Conservation (phyloP, 306 rosid genomes). For the Lablab purpureus region DNA sequence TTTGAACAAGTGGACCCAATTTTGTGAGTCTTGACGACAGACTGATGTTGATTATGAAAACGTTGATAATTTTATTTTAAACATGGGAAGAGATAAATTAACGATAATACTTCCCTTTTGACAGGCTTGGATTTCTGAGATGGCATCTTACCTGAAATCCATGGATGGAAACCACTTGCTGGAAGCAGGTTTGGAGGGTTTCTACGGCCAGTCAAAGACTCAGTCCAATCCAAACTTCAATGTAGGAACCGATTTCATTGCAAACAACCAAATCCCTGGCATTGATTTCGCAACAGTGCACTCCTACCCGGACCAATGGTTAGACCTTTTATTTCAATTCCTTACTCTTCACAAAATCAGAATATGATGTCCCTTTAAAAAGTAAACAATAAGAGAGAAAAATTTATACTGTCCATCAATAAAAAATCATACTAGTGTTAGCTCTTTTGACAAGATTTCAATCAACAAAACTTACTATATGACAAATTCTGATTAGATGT, state of each 20-base stretch:
- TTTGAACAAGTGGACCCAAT: no score
- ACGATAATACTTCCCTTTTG: background rate
- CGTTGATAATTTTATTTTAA: no score
- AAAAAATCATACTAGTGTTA: no score
- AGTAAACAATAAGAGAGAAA: no score
- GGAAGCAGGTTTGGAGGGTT: slow-evolving; percentile 91
- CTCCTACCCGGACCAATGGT: slow-evolving; percentile 95
- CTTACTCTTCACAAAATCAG: background rate
- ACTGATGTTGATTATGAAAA: no score
- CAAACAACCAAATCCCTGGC: slow-evolving; percentile 84
- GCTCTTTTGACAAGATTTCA: background rate
- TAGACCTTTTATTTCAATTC: background rate
- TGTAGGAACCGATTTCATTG: slow-evolving; percentile 88
- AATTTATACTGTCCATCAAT: no score
- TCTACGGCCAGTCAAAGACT: slow-evolving; percentile 72
- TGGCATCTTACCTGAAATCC: slow-evolving; percentile 90
- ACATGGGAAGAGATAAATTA: slow-evolving; percentile 15
- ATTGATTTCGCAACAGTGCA: slow-evolving; percentile 90
- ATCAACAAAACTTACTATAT: no score
- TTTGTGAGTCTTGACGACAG: no score
- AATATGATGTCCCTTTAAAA: background rate
- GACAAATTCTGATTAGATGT: background rate
- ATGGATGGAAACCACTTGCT: slow-evolving; percentile 87
- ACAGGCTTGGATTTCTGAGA: slow-evolving; percentile 91
- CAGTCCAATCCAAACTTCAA: slow-evolving; percentile 65